Base-by-base conservation (phyloP, 768 basidiomycete genomes). In the Leucogyrophana mollusca region DNA sequence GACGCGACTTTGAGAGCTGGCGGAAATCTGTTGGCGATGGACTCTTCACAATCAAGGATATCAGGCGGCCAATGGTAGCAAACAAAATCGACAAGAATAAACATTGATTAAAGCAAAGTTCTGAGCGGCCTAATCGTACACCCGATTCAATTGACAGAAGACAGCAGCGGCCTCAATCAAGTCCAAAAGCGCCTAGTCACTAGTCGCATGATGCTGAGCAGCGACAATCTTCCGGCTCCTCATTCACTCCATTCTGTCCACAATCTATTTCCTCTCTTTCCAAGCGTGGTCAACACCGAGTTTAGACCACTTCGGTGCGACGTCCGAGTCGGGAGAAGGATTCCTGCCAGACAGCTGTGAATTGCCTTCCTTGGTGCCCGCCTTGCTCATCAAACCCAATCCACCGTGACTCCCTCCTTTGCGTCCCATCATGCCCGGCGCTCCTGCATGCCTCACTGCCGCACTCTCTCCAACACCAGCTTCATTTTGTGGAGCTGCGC, bases 391-490 rank as follows among this genome's bases (percentile, higher is more conserved):
- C 55, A 75, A 49, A 22, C 63, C 68, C 33, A 67, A 39, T 20
- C 78, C 77, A 3, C 74, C 73, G 47, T 64, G 56, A 35, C 71
- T 71, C 1, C 74, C 76, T 16, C 68, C 72, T 36, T 61, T 57
- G 41, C 55, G 56, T n/a, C 69, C 68, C 70, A 74, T 73, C 56
- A 70, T 70, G 20, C 76, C 80, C 42, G 73, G 72, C 32, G 72
- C 73, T 40, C 61, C 61, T 35, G 57, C 47, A 53, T 69, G 58
- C 41, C 77, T 66, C 40, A 78, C 64, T 32, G 72, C 72, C 16
- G 74, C 67, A 61, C 74, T 79, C 57, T 71, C 71, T 18, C 74
- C 73, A 43, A 77, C 63, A 49, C 78, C 79, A 45, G 60, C 58
- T 47, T 62, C 53, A 59, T 76, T 68, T 36, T 70, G 69, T 14